Evolutionary conservation across 2,329 filamentous ascomycete genomes (phyloP).

Genomic region (Fusarium acutatum): DNA sequence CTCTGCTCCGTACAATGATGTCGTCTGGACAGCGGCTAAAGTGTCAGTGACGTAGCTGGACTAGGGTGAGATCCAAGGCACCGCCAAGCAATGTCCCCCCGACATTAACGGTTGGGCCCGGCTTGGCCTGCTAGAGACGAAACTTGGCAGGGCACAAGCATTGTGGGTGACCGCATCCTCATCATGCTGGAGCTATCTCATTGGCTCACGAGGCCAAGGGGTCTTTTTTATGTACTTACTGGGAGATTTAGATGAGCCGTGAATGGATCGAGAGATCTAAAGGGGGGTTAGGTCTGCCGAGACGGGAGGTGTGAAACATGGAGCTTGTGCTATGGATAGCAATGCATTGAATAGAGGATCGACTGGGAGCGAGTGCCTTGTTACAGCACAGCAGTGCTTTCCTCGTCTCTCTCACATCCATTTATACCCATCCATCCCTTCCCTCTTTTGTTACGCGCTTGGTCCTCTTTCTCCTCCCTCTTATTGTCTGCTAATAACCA

Average conservation of each 20-base stretch:
- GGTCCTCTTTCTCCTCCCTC: not conserved
- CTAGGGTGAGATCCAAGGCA: constrained; percentile 5
- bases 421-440: not conserved
- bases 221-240: not conserved
- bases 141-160: constrained; percentile 22
- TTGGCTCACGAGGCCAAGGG: constrained; percentile 6
- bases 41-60: constrained; percentile 24
- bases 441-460: not conserved
- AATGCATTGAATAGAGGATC: not conserved
- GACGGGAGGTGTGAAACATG: constrained; percentile 2
- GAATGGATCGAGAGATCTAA: not conserved
- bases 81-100: constrained; percentile 28
- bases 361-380: not conserved
- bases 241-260: not conserved
- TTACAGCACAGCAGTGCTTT: not conserved
- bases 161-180: constrained; percentile 12
- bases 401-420: not conserved
- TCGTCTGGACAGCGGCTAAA: not conserved
- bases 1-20: constrained; percentile 3
- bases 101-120: constrained; percentile 31
- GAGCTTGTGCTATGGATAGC: not conserved
- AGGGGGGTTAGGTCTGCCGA: not conserved
- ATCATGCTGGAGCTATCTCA: constrained; percentile 9
- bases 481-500: not conserved
- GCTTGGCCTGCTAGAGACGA: constrained; percentile 18